A percentile compares a stretch with the other conserved stretches of the same genome.
These are phyloP conservation scores for Purpureocillium lavendulum DNA, from an alignment of 2,329 filamentous ascomycete genomes.

Conservation along the genomic window DNA sequence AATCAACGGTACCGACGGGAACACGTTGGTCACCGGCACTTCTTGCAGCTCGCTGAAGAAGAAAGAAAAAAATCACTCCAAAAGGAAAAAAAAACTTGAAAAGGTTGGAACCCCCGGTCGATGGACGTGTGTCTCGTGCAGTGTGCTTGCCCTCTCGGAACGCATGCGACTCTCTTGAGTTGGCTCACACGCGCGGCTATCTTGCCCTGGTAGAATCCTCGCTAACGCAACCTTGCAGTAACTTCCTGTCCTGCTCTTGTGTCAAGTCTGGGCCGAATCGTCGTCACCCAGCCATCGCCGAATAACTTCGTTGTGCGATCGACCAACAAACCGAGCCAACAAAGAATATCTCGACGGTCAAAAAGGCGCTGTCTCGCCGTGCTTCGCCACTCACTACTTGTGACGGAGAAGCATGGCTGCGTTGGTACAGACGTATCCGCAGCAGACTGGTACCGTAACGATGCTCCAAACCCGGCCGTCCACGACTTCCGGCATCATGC, in stretches of 20 bases:
- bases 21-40: not conserved
- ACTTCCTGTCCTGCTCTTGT: not conserved
- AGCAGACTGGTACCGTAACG: constrained; percentile 64
- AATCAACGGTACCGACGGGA: constrained; percentile 10
- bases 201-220: not conserved
- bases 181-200: no score
- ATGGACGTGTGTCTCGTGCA: not conserved
- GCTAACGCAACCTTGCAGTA: not conserved
- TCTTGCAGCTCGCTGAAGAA: not conserved
- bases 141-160: not conserved
- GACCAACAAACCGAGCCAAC: not conserved
- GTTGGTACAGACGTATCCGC: constrained; percentile 72
- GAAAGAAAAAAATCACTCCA: not conserved
- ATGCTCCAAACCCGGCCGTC: constrained; percentile 68
- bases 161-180: not conserved
- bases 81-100: not conserved
- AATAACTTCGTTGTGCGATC: not conserved
- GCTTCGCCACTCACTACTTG: not conserved
- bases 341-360: not conserved
- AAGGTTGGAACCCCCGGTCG: constrained; percentile 1
- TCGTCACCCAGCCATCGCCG: not conserved
- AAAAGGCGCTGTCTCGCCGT: not conserved
- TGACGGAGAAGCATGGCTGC: constrained; percentile 60
- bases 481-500: constrained; percentile 41
- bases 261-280: not conserved